phyloP scores from a whole-genome alignment of 2,329 filamentous ascomycete genomes.

The Alternaria novae-zelandiae region DNA sequence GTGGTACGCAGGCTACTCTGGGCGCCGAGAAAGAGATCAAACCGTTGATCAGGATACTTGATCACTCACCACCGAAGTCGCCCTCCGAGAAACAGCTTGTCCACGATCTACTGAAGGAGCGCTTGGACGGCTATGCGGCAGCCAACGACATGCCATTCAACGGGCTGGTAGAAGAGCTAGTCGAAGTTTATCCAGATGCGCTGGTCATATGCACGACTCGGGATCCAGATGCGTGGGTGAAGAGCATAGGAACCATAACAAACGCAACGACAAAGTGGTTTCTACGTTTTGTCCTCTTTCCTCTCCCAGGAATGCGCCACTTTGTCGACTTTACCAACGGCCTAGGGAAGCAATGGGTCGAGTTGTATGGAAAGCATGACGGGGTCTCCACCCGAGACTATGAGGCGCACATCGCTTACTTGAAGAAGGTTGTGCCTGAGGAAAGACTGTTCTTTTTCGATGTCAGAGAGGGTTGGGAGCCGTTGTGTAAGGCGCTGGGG shows the following conservation, averaged over 20 bases:
- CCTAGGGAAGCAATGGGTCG: conserved; percentile 17
- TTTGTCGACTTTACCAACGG: conserved; percentile 23
- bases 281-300: conserved; percentile 25
- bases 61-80: conserved; percentile 15
- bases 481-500: conserved; percentile 26
- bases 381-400: conserved; percentile 6
- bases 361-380: conserved; percentile 11
- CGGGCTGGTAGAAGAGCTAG: conserved; percentile 54
- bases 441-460: conserved; percentile 22
- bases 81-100: not conserved
- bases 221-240: conserved; percentile 29
- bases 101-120: conserved; percentile 36
- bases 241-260: conserved; percentile 21
- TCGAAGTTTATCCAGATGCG: conserved; percentile 58
- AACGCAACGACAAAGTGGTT: conserved; percentile 21
- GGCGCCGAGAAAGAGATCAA: conserved; percentile 19
- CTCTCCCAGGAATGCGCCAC: conserved; percentile 25
- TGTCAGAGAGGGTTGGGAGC: conserved; percentile 31
- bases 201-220: conserved; percentile 51
- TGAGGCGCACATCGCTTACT: conserved; percentile 17
- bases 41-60: conserved; percentile 33
- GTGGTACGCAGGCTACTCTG: conserved; percentile 51
- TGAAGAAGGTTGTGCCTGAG: conserved; percentile 24
- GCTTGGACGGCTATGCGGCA: conserved; percentile 54
- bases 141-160: conserved; percentile 55